phyloP scores from a whole-genome alignment of 208 protist species.

The Crithidia sp. region DNA sequence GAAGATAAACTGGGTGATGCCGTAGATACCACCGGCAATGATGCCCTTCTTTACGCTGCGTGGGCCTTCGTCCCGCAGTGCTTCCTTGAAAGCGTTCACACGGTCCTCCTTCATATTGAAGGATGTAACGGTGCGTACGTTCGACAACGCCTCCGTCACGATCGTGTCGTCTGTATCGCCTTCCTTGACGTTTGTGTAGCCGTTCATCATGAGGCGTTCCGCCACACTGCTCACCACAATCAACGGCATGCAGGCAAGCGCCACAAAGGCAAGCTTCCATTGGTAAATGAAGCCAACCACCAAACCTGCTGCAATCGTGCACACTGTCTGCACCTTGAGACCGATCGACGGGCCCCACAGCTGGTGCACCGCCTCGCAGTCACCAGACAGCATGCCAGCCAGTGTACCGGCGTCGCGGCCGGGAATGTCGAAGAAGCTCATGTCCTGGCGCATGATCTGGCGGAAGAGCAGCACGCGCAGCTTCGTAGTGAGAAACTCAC shows the following conservation, averaged over 20 bases:
- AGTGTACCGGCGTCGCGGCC: slow-evolving; percentile 67
- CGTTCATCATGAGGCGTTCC: slow-evolving; percentile 44
- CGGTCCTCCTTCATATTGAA: slow-evolving; percentile 68
- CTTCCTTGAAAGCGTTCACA: slow-evolving; percentile 23
- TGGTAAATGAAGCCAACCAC: slow-evolving; percentile 65
- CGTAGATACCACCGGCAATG: slow-evolving; percentile 43
- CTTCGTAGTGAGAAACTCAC: slow-evolving; percentile 68
- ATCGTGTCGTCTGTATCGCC: slow-evolving; percentile 51
- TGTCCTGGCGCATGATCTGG: slow-evolving; percentile 78
- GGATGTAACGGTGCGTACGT: slow-evolving; percentile 71
- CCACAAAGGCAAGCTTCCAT: slow-evolving; percentile 76
- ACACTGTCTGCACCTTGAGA: slow-evolving; percentile 50
- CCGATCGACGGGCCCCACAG: slow-evolving; percentile 73
- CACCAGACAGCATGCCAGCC: slow-evolving; percentile 69
- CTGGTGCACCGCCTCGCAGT: slow-evolving; percentile 80
- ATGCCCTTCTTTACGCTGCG: slow-evolving; percentile 28
- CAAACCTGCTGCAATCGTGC: slow-evolving; percentile 47
- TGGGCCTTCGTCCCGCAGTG: slow-evolving; percentile 26
- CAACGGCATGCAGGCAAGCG: slow-evolving; percentile 59
- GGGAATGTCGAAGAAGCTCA: slow-evolving; percentile 84
- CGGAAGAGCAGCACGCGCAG: slow-evolving; percentile 65
- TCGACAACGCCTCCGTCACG: slow-evolving; percentile 71
- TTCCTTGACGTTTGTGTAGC: slow-evolving; percentile 35
- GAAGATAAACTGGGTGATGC: slow-evolving; percentile 60
- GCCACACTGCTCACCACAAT: slow-evolving; percentile 29